phyloP scores from a whole-genome alignment of 306 rosid species.

The Cercis canadensis region DNA sequence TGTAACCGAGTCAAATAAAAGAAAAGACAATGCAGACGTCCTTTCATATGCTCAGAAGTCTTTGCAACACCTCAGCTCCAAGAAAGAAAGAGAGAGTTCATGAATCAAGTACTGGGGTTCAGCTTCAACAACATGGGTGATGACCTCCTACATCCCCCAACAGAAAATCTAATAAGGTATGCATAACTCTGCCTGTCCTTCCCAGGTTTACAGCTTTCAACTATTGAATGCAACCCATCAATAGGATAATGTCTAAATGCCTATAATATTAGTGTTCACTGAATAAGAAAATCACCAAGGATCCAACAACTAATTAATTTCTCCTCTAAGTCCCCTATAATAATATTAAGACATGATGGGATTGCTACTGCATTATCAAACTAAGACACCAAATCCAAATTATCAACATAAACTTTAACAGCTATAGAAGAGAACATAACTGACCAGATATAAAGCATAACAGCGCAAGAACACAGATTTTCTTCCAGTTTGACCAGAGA shows the following conservation, averaged over 20 bases:
- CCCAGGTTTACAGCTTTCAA: not conserved
- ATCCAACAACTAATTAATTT: not conserved
- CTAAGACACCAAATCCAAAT: conserved; percentile 21
- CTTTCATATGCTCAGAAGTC: no score
- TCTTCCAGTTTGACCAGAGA: conserved; percentile 78
- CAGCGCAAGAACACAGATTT: conserved; percentile 82
- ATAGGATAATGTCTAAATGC: not conserved
- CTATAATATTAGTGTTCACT: not conserved
- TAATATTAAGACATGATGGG: not conserved
- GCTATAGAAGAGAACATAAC: conserved; percentile 29
- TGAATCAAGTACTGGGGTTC: conserved; percentile 8
- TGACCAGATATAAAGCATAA: conserved; percentile 83
- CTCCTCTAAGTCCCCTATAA: not conserved
- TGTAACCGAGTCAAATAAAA: no score
- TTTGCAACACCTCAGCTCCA: no score
- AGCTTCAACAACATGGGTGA: not conserved
- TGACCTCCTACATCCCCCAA: not conserved
- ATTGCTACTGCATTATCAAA: not conserved
- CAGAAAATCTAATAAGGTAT: conserved; percentile 9
- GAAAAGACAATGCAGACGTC: no score
- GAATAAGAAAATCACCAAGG: conserved; percentile 8
- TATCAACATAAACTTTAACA: not conserved
- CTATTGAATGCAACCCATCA: not conserved
- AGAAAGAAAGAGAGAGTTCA: not conserved
- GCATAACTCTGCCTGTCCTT: not conserved